Evolutionary conservation across 495 filamentous ascomycete genomes (phyloP).

Genomic region (Articulospora tetracladia): DNA sequence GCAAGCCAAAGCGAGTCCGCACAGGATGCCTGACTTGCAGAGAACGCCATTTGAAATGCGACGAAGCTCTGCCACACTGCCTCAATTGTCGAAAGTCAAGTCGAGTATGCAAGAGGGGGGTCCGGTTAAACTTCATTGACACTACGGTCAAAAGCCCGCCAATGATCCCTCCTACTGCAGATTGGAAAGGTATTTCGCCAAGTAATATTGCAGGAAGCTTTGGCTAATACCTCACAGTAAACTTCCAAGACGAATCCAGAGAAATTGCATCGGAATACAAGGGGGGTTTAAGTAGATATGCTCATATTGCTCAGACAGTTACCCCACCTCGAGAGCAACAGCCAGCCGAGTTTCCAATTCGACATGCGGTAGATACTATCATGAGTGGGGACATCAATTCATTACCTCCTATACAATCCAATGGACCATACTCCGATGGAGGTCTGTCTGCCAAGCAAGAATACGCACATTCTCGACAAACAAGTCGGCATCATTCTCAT

Average conservation of each 20-base stretch:
- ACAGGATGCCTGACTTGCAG: conserved; percentile 78
- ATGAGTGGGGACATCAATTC: conserved; percentile 11
- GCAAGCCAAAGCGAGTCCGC: conserved; percentile 61
- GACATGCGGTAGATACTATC: conserved; percentile 13
- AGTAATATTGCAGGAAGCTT: background rate
- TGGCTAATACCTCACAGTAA: conserved; percentile 35
- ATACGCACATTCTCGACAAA: conserved; percentile 18
- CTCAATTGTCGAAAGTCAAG: conserved; percentile 86
- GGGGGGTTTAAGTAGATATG: conserved; percentile 75
- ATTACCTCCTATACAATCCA: conserved; percentile 25
- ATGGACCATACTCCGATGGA: conserved; percentile 18
- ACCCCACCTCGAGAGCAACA: conserved; percentile 25
- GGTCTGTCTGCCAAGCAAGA: conserved; percentile 13
- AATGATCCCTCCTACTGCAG: conserved; percentile 52
- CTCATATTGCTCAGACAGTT: conserved; percentile 41
- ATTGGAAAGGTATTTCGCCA: conserved; percentile 56
- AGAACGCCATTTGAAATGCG: conserved; percentile 64
- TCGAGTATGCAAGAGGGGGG: conserved; percentile 77
- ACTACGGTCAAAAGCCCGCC: conserved; percentile 70
- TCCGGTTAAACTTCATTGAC: conserved; percentile 92
- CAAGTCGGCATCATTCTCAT: conserved; percentile 23
- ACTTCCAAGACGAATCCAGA: conserved; percentile 86
- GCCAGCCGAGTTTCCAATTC: conserved; percentile 11
- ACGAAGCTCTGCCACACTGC: conserved; percentile 78
- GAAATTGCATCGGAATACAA: conserved; percentile 90